A percentile compares a stretch with the other conserved stretches of the same genome.
These are phyloP conservation scores for Xylariaceae sp. DNA, from an alignment of 2,329 filamentous ascomycete genomes.

Conservation along the genomic window DNA sequence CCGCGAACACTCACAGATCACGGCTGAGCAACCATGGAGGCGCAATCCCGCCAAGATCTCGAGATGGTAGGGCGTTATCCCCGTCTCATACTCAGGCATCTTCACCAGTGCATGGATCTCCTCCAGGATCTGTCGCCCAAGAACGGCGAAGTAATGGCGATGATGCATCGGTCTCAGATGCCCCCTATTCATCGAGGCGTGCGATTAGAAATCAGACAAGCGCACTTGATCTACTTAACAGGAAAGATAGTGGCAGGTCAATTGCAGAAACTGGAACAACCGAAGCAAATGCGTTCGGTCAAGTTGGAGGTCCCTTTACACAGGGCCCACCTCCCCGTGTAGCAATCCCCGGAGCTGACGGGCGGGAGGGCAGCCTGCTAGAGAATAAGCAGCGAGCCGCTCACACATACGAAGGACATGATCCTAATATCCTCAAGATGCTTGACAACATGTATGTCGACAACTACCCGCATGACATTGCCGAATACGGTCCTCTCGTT, in stretches of 20 bases:
- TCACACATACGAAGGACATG: constrained; percentile 86
- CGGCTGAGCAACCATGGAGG: constrained; percentile 49
- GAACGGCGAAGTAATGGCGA: constrained; percentile 43
- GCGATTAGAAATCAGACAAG: constrained; percentile 64
- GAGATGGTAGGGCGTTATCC: constrained; percentile 40
- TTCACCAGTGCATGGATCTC: constrained; percentile 46
- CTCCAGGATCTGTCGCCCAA: constrained; percentile 45
- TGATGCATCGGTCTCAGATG: constrained; percentile 48
- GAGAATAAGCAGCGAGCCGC: constrained; percentile 63
- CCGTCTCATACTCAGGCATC: constrained; percentile 38
- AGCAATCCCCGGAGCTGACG: constrained; percentile 43
- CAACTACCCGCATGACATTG: constrained; percentile 69
- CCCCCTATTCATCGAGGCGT: constrained; percentile 51
- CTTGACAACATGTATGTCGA: constrained; percentile 85
- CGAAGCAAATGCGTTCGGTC: constrained; percentile 64
- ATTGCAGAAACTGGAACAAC: constrained; percentile 65
- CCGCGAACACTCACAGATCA: constrained; percentile 58
- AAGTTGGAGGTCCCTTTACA: constrained; percentile 64
- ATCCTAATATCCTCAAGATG: constrained; percentile 71
- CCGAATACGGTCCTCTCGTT: constrained; percentile 81
- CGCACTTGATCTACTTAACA: constrained; percentile 64
- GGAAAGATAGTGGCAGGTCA: constrained; percentile 65
- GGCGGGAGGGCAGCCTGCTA: constrained; percentile 41
- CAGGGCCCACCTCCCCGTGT: constrained; percentile 44
- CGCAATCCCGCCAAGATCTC: constrained; percentile 47